These are phyloP conservation scores for Pilobolus umbonatus DNA, from an alignment of 192 early-diverging fungal species.

Conservation along the genomic window DNA sequence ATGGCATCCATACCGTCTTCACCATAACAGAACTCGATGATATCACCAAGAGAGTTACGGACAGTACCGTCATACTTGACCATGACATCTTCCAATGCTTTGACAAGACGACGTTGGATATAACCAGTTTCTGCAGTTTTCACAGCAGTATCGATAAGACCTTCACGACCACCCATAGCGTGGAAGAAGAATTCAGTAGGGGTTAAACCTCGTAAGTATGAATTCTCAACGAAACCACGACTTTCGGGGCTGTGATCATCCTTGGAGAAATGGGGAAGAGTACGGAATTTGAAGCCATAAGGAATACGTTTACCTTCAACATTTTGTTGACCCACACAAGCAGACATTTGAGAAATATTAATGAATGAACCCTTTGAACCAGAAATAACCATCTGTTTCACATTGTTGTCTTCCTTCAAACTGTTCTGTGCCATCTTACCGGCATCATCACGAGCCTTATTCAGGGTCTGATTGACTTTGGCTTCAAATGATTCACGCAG, in stretches of 20 bases:
- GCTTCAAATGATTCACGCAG: slow-evolving; percentile 87
- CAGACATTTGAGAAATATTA: slow-evolving; percentile 97
- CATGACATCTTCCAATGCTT: slow-evolving; percentile 92
- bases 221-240: slow-evolving; percentile 94
- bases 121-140: slow-evolving; percentile 99
- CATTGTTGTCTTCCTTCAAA: slow-evolving; percentile 91
- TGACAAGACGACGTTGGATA: slow-evolving; percentile 98
- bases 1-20: slow-evolving; percentile 96
- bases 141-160: slow-evolving; percentile 99
- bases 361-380: slow-evolving; percentile 97
- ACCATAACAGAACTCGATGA: slow-evolving; percentile 98
- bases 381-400: slow-evolving; percentile 98
- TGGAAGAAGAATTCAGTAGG: slow-evolving; percentile 92
- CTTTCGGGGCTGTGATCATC: slow-evolving; percentile 88
- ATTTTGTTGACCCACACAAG: slow-evolving; percentile 95
- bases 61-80: slow-evolving; percentile 98
- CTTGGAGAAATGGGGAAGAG: slow-evolving; percentile 88
- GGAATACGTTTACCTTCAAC: slow-evolving; percentile 97
- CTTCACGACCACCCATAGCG: slow-evolving; percentile 99
- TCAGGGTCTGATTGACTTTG: slow-evolving; percentile 75
- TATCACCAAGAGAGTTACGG: slow-evolving; percentile 89
- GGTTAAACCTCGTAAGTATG: slow-evolving; percentile 98
- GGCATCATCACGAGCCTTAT: slow-evolving; percentile 67
- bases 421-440: slow-evolving; percentile 62
- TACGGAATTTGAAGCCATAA: slow-evolving; percentile 96